Evolutionary conservation across 768 basidiomycete genomes (phyloP).

Genomic region (Lactarius quietus): DNA sequence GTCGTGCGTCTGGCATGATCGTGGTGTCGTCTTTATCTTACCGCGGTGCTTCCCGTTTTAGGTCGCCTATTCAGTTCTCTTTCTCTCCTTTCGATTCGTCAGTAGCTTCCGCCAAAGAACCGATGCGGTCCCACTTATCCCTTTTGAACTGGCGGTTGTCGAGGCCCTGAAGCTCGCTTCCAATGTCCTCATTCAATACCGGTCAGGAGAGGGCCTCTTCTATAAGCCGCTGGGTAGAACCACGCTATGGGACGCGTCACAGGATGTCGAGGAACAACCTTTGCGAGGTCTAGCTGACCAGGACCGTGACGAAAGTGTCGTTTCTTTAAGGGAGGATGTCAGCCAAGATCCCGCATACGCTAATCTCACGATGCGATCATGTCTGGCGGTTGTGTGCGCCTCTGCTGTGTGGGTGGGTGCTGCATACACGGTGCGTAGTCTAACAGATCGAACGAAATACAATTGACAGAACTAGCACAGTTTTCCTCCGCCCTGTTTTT

Average conservation of each 20-base stretch:
- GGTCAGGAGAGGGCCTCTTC: neutral
- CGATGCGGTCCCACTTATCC: neutral
- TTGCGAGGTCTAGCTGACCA: constrained; percentile 1
- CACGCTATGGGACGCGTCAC: constrained; percentile 10
- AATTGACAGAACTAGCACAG: neutral
- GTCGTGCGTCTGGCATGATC: constrained; percentile 4
- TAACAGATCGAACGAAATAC: neutral
- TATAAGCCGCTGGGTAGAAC: neutral
- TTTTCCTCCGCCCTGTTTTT: constrained; percentile 11
- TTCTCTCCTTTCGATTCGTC: constrained; percentile 15
- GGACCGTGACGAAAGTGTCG: neutral
- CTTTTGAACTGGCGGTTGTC: constrained; percentile 17
- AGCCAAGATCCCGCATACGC: neutral
- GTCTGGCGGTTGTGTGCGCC: constrained; percentile 2
- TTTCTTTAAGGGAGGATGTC: neutral
- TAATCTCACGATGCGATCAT: neutral
- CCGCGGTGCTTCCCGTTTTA: neutral
- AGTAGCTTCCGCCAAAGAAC: neutral
- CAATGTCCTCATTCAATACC: constrained; percentile 9
- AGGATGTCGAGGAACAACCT: constrained; percentile 17
- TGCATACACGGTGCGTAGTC: constrained; percentile 16
- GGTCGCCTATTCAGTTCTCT: constrained; percentile 18
- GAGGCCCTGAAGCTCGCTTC: constrained; percentile 21
- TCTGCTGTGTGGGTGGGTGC: constrained; percentile 14
- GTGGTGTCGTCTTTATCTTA: neutral